Conservation (phyloP, 1,284 basidiomycete genomes). For the Hemileia vastatrix region DNA sequence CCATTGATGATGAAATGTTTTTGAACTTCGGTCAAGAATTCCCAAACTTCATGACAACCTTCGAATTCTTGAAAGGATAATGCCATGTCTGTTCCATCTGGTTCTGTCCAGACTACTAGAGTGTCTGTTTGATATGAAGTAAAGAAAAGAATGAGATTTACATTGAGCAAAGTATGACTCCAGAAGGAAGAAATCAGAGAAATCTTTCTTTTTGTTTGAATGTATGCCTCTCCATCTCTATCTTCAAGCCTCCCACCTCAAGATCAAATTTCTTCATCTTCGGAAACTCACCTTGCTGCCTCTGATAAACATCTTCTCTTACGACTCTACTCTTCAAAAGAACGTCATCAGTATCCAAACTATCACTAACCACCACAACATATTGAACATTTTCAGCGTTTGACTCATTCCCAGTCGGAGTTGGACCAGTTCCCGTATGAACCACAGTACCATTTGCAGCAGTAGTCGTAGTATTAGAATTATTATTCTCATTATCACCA, state of each 20-base stretch:
- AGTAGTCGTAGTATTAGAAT: not conserved
- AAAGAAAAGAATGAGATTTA: too few species aligned
- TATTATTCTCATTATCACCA: not conserved
- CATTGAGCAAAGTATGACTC: too few species aligned
- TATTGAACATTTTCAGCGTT: slow-evolving; percentile 27
- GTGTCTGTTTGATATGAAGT: slow-evolving; percentile 54
- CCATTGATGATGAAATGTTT: slow-evolving; percentile 58
- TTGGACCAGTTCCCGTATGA: not conserved
- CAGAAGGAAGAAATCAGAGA: too few species aligned
- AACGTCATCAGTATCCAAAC: slow-evolving; percentile 38
- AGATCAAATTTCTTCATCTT: too few species aligned
- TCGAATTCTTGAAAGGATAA: slow-evolving; percentile 94
- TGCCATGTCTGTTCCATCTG: slow-evolving; percentile 85
- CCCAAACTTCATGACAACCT: slow-evolving; percentile 94
- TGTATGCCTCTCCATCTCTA: too few species aligned
- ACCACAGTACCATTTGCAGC: not conserved
- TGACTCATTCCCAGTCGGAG: not conserved
- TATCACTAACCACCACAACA: slow-evolving; percentile 38
- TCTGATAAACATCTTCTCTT: slow-evolving; percentile 42
- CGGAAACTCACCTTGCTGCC: slow-evolving; percentile 31
- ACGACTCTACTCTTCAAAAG: slow-evolving; percentile 38
- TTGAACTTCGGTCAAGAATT: slow-evolving; percentile 92
- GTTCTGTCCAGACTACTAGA: slow-evolving; percentile 97
- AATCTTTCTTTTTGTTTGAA: too few species aligned
- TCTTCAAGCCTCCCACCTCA: too few species aligned